phyloP scores from a whole-genome alignment of 176 grass and related monocot genomes.

The Aechmea fasciata region DNA sequence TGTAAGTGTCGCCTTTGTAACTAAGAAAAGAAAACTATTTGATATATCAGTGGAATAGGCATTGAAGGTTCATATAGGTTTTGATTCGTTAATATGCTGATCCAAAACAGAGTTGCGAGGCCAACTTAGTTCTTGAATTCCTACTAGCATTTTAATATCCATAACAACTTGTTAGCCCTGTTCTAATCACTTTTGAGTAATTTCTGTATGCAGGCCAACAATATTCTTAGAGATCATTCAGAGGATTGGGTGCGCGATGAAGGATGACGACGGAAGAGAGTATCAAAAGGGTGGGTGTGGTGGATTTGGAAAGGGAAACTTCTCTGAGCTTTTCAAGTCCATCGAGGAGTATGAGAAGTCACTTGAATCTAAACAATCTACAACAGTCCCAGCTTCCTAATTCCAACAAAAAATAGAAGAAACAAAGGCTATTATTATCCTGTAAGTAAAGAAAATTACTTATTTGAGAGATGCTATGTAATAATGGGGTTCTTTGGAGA shows the following conservation, averaged over 20 bases:
- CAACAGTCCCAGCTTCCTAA: slow-evolving; percentile 25
- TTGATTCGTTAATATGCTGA: no score
- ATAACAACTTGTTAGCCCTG: not conserved
- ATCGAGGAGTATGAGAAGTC: slow-evolving; percentile 84
- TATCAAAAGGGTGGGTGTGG: slow-evolving; percentile 78
- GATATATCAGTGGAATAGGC: no score
- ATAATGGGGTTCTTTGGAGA: not conserved
- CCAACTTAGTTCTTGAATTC: not conserved
- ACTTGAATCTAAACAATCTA: slow-evolving; percentile 57
- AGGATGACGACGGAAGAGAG: slow-evolving; percentile 53
- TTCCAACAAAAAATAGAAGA: not conserved
- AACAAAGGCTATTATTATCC: not conserved
- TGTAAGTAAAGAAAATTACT: not conserved
- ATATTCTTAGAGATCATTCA: slow-evolving; percentile 90
- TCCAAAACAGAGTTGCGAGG: no score
- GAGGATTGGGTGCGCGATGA: slow-evolving; percentile 77
- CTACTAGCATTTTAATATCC: not conserved
- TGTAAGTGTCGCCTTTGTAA: no score
- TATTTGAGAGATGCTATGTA: not conserved
- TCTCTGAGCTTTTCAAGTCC: slow-evolving; percentile 79
- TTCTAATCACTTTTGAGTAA: slow-evolving; percentile 17
- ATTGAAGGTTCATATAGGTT: no score
- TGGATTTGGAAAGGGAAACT: slow-evolving; percentile 86
- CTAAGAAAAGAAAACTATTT: no score
- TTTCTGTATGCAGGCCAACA: slow-evolving; percentile 49